Base-by-base conservation (phyloP, 768 basidiomycete species). In the Agaricus subrufescens region DNA sequence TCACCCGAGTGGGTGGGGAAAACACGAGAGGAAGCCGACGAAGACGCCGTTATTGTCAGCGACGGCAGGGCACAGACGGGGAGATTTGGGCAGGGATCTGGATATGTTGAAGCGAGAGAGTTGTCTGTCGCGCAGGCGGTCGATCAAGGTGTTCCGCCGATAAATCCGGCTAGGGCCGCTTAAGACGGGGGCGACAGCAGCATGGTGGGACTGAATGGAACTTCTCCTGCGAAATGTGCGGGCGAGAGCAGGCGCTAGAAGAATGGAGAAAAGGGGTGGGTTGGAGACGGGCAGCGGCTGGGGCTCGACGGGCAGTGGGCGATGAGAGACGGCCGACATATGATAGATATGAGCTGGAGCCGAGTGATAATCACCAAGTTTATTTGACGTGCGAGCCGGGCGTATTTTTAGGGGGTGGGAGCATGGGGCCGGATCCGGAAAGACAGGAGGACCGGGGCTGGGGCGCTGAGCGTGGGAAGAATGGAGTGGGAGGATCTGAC, bases 391-490 rank as follows among this genome's bases (percentile, higher is more conserved):
- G 53, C 46, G 53, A 54, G 48, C 34, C 30, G 26, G 10, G 30
- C 29, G 34, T 37, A 52, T 43, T 31, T 43, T 52, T 46, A 43
- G 27, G 3, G 7, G 15, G 54, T 56, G 55, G 23, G 55, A 56
- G 34, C 3, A 12, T 7, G 12, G 40, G 12, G 2, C 43, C 43
- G 42, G 44, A 44, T 56, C 43, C 44, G 48, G 55, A n/a, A 56
- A 47, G 48, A 56, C 47, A 48, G 55, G 55, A 50, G 54, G 48
- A 56, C 55, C 55, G 55, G 55, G 55, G 49, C 48, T 53, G 52
- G 52, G 52, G 52, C 52, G 52, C 52, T 26, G 43, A 26, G 43
- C 43, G 52, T 53, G 52, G 45, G 52, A 53, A 34, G 29, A 30
- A 29, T 56, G 54, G 54, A 56, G 54, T 56, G 48, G 49, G 55